Evolutionary conservation across 176 grass and related monocot genomes (phyloP).

Genomic region (Cenchrus fungigraminus): DNA sequence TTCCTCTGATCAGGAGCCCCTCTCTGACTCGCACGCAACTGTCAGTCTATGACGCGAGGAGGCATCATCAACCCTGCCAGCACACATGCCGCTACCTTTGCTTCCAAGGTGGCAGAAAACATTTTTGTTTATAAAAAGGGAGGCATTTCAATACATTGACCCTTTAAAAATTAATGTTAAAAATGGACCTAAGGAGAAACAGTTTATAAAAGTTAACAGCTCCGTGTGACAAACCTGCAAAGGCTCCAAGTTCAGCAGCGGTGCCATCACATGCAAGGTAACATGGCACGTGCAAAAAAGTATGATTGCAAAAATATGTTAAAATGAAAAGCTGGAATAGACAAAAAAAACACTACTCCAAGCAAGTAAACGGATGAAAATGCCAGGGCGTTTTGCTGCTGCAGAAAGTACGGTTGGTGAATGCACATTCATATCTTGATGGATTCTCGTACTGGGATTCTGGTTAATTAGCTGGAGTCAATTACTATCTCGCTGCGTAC

Average conservation of each 20-base stretch:
- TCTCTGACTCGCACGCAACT: background rate
- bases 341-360: background rate
- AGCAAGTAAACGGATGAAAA: background rate
- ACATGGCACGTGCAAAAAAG: too few relatives aligned
- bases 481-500: background rate
- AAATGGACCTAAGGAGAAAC: too few relatives aligned
- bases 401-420: background rate
- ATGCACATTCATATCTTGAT: background rate
- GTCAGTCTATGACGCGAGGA: background rate
- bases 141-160: too few relatives aligned
- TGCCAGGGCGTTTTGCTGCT: background rate
- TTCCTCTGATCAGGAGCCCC: background rate
- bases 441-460: conserved; percentile 33
- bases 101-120: conserved; percentile 31
- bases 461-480: background rate
- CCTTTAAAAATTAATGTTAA: too few relatives aligned
- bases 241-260: too few relatives aligned
- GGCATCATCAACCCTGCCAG: background rate
- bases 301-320: background rate
- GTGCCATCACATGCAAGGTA: too few relatives aligned
- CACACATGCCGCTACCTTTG: conserved; percentile 18
- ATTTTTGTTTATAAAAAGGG: background rate
- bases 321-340: background rate
- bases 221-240: too few relatives aligned
- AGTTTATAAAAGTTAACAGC: too few relatives aligned